Base-by-base conservation (phyloP, 768 basidiomycete genomes). In the Vararia minispora region DNA sequence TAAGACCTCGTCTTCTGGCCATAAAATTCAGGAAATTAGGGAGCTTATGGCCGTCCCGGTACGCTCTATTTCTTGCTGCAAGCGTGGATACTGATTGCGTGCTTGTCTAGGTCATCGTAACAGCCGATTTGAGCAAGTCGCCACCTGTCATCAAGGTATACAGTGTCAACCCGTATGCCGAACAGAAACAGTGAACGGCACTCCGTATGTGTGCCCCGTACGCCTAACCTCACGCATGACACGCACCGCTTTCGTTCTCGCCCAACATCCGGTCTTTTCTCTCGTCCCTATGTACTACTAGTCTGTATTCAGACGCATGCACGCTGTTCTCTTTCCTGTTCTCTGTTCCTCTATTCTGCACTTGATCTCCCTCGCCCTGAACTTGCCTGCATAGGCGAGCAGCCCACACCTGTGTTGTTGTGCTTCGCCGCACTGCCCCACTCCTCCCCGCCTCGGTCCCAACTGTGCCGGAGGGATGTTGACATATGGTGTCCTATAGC, bases 121-220 rank as follows among this genome's bases (percentile, higher is more conserved):
- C 90, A 28, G 89, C 89, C 23, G 91, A 97, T 58, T 62, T 94
- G 50, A 89, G 88, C 45, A 95, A 94, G 74, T 89, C 85, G 50
- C 91, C 91, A 28, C 91, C 91, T 4, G 87, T 97, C 52, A 84
- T 98, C 69, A 92, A 95, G 61, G 90, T 98, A 41, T 91, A 91
- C 68, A 90, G 88, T 52, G 85, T 90, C 53, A 91, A 91, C 55
- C 90, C 90, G 6, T 92, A 86, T 58, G 79, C 86, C 28, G 70
- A 71, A 44, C 60, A 64, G 46, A 72, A 71, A 58, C 66, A 66
- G 42, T 40, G 50, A 43, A 20, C 25, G 13, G 41, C 18, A n/a
- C n/a, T n/a, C n/a, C n/a, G n/a, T n/a, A n/a, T n/a, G n/a, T n/a
- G n/a, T n/a, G n/a, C n/a, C n/a, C n/a, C n/a, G n/a, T n/a, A n/a